Base-by-base conservation (phyloP, 768 basidiomycete species). In the Boletus rubropictus region DNA sequence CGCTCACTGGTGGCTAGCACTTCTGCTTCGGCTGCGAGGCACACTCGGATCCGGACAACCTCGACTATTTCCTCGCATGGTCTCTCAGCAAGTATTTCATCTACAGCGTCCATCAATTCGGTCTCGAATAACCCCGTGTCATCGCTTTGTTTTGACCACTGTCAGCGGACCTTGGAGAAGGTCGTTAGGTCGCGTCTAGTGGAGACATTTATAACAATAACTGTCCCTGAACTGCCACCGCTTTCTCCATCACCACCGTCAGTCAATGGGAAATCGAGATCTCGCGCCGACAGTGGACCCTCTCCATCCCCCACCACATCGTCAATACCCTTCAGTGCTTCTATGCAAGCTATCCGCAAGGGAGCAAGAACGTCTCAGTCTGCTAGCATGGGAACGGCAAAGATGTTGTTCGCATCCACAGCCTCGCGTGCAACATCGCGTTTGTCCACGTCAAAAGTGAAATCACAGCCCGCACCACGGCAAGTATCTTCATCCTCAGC, bases 161-260 rank as follows among this genome's bases (percentile, higher is more conserved):
- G 86, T 4, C 88, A 90, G 59, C 66, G 67, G 24, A 76, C 72
- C 7, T 69, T 90, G 37, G 86, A 90, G 69, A 83, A 74, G 55
- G 76, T 89, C 12, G 73, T 91, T 10, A 69, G 71, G 44, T 82
- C 87, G 28, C 79, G 88, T 39, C 69, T 91, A 25, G 81, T 90
- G 20, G 86, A 89, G 64, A 87, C 88, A 0, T 87, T 88, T 56
- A 66, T 90, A 45, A 75, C 80, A 12, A 63, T 89, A 35, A 70
- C 72, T 27, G 66, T 82, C 18, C 69, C 66, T 2, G 55, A 62
- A 7, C 52, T 61, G 7, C 46, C 61, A 28, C 49, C 25, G 10
- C 32, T 44, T 42, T 63, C 61, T n/a, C 48, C 61, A 18, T 62
- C 66, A 35, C 57, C 64, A 14, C 55, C 61, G n/a, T 52, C 59